Evolutionary conservation across 495 filamentous ascomycete genomes (phyloP), one percentile per base, ranked within the genome.

Genomic region (Schizothecium vesticola): DNA sequence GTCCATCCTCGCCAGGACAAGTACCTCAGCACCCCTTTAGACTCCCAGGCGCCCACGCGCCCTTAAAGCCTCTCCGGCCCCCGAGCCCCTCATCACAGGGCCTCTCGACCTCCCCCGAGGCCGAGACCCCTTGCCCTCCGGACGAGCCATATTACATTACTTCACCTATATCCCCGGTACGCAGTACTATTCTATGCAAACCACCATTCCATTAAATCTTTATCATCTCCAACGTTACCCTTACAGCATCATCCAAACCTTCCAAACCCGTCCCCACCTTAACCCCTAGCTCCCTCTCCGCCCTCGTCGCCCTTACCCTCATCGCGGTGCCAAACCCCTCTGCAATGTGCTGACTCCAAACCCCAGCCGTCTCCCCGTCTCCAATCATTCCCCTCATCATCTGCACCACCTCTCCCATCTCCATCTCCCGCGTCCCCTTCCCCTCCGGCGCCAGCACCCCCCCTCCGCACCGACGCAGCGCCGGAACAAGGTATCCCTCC

Each of bases 261-360:
- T 11, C 11, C 12, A 66, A n/a, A 19, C 56, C 64, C 64, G 43
- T 31, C 29, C n/a, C 31, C 4, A 19, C 0, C 13, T 36, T 22
- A 9, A 56, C 19, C 2, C 64, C 57, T 13, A 66, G 33, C 21
- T 26, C 21, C 16, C 57, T 59, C 66, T 65, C 33, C 21, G 28
- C 66, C 31, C 69, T 56, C 22, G 24, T 33, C 5, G 43, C 36
- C 56, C 69, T 62, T 1, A 68, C 28, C 36, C 63, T 64, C 69
- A 68, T 66, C 0, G 55, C 33, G 2, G 36, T 65, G 25, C 69
- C 69, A 59, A 71, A 71, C 33, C 69, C 69, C 56, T 71, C 65
- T 2, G 69, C 65, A 61, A 71, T 71, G 16, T 68, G 66, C 16
- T 57, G 22, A 59, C 66, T 65, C 57, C 63, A 71, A 26, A 65